Evolutionary conservation across 2,329 filamentous ascomycete species (phyloP).

Genomic region (Penicillium fuscoglaucum): DNA sequence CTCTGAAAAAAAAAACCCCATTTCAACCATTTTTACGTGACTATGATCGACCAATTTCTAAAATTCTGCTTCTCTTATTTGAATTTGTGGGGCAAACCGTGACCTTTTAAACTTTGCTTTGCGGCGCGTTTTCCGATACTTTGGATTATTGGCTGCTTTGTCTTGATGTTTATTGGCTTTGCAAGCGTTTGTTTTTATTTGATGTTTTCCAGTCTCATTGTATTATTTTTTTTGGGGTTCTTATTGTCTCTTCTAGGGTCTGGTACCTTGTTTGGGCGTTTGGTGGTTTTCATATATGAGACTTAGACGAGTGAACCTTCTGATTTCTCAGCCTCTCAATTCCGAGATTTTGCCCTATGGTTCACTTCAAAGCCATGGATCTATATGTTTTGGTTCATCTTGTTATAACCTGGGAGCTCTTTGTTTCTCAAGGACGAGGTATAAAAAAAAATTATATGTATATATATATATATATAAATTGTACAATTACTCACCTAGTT

Average conservation of each 20-base stretch:
- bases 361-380: neutral
- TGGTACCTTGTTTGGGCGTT: conserved; percentile 15
- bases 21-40: conserved; percentile 14
- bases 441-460: neutral
- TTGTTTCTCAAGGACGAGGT: neutral
- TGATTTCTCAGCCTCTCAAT: neutral
- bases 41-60: conserved; percentile 19
- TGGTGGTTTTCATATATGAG: neutral
- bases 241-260: conserved; percentile 2
- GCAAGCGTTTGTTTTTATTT: neutral
- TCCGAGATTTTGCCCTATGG: neutral
- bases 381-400: neutral
- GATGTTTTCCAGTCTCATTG: neutral
- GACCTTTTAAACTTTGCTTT: conserved; percentile 5
- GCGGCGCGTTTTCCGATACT: neutral
- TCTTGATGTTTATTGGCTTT: neutral
- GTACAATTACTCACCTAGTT: neutral
- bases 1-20: neutral
- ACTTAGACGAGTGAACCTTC: neutral
- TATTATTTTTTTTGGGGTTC: neutral
- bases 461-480: neutral
- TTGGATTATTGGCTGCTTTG: neutral
- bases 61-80: neutral
- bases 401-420: neutral
- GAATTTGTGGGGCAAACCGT: conserved; percentile 1